Conservation (phyloP, 495 filamentous ascomycete species). For the Penicillium desertorum region DNA sequence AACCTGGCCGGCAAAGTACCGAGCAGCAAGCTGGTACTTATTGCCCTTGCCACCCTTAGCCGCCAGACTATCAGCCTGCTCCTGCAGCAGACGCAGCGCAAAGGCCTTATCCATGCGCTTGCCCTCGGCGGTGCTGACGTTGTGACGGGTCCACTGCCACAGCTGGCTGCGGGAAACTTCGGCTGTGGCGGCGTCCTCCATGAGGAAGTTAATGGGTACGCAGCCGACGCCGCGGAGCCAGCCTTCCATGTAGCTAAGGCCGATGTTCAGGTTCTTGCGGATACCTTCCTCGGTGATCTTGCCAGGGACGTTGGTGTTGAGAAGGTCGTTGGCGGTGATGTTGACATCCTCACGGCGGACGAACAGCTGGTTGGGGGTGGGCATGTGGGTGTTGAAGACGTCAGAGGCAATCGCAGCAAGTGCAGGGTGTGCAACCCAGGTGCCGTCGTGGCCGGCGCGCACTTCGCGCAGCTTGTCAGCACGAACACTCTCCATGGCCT, state of each 20-base stretch:
- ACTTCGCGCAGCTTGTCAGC: conserved; percentile 97
- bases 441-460: conserved; percentile 91
- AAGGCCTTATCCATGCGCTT: conserved; percentile 92
- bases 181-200: conserved; percentile 98
- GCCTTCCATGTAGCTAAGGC: conserved; percentile 96
- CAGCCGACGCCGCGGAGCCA: conserved; percentile 95
- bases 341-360: conserved; percentile 85
- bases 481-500: conserved; percentile 89
- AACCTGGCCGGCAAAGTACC: conserved; percentile 90
- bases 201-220: conserved; percentile 98
- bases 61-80: conserved; percentile 76
- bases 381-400: conserved; percentile 99
- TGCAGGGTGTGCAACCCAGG: conserved; percentile 97
- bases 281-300: conserved; percentile 94
- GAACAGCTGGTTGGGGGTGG: conserved; percentile 96
- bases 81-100: conserved; percentile 79
- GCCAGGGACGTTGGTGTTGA: conserved; percentile 98
- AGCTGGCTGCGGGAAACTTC: conserved; percentile 91
- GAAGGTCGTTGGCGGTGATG: conserved; percentile 82
- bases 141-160: conserved; percentile 94
- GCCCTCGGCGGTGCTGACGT: conserved; percentile 81
- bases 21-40: conserved; percentile 85
- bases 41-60: conserved; percentile 81
- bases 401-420: conserved; percentile 86
- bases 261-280: conserved; percentile 97